Conservation (phyloP, 345 rosid genomes). For the Murraya paniculata region DNA sequence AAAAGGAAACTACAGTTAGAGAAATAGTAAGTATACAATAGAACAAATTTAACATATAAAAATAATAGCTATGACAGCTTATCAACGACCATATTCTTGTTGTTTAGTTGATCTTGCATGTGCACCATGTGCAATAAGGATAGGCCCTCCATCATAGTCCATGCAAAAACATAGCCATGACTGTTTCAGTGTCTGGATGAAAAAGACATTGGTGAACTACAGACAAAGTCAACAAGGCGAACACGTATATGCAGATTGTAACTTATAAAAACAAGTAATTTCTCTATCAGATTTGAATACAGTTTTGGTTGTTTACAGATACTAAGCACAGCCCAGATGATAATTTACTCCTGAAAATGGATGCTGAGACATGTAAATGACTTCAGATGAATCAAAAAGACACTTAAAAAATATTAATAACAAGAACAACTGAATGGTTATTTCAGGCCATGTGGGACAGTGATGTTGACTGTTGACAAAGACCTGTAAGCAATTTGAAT, state of each 20-base stretch:
- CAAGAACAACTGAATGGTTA: neutral
- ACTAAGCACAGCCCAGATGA: neutral
- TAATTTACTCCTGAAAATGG: neutral
- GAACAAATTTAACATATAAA: neutral
- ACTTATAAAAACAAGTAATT: neutral
- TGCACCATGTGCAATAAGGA: conserved; percentile 28
- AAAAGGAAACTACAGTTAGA: neutral
- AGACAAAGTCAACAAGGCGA: conserved; percentile 5
- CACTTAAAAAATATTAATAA: neutral
- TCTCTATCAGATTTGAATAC: neutral
- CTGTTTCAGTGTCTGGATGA: neutral
- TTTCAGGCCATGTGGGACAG: neutral
- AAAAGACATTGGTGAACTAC: neutral
- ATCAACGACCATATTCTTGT: neutral
- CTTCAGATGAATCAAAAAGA: conserved; percentile 7
- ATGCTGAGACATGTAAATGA: neutral
- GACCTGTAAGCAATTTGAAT: neutral
- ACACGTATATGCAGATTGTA: neutral
- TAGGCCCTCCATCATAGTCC: neutral
- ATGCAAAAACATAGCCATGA: neutral
- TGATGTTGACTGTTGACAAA: conserved; percentile 1
- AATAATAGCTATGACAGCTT: neutral
- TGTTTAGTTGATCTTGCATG: conserved; percentile 12
- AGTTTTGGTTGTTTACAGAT: neutral
- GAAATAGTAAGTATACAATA: neutral